A percentile compares a stretch with the other conserved stretches of the same genome.
These are phyloP conservation scores for Gracilariopsis chorda DNA, from an alignment of 23 red algal species.

Conservation along the genomic window DNA sequence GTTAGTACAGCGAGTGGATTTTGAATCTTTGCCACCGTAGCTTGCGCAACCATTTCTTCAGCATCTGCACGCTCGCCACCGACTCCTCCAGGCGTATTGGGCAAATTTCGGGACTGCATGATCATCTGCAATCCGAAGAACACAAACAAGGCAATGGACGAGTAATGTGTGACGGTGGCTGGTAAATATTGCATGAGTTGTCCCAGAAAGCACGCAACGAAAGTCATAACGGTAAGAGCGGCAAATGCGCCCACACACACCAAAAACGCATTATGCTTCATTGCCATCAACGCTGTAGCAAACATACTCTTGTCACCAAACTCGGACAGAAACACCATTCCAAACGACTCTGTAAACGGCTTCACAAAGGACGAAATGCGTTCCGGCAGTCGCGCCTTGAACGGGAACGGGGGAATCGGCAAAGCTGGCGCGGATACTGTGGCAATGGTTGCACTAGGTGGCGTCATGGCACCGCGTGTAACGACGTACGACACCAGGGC, in stretches of 20 bases:
- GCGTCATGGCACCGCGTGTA: conserved; percentile 22
- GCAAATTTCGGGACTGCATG: conserved; percentile 55
- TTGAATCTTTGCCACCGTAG: conserved; percentile 28
- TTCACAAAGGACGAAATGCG: conserved; percentile 15
- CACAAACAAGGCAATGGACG: conserved; percentile 80
- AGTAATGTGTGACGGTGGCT: conserved; percentile 69
- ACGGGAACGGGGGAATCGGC: not conserved
- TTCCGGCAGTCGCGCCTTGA: not conserved
- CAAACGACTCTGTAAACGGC: conserved; percentile 88
- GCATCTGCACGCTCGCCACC: conserved; percentile 62
- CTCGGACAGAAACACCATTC: conserved; percentile 90
- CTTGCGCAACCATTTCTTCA: conserved; percentile 59
- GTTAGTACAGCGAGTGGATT: conserved; percentile 34
- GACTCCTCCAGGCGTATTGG: conserved; percentile 30
- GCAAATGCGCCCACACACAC: conserved; percentile 83
- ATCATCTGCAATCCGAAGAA: conserved; percentile 93
- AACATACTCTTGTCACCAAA: conserved; percentile 99
- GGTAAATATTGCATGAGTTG: conserved; percentile 87
- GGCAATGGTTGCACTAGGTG: not conserved
- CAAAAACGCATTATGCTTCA: conserved; percentile 74
- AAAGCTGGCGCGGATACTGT: conserved; percentile 25
- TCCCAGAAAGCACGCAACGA: conserved; percentile 96
- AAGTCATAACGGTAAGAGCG: conserved; percentile 91
- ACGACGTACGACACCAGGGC: conserved; percentile 12
- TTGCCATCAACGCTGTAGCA: conserved; percentile 93